Evolutionary conservation across 1,139 yeast genomes (phyloP).

Genomic region (Kurtzmaniella quercitrusa): DNA sequence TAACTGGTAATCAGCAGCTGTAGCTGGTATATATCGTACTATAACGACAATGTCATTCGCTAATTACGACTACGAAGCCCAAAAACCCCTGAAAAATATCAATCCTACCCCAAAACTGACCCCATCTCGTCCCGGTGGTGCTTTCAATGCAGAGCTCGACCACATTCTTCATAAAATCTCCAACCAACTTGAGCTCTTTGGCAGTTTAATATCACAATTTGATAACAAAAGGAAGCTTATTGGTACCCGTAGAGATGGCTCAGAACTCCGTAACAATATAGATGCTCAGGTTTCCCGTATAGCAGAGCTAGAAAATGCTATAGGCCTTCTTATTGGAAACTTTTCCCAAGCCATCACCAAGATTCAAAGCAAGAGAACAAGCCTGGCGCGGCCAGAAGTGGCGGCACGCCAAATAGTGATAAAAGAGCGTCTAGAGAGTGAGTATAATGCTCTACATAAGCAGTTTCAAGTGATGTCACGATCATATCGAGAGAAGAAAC

Average conservation of each 20-base stretch:
- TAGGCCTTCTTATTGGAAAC: conserved; percentile 26
- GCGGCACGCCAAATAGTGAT: conserved; percentile 37
- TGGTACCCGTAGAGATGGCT: conserved; percentile 54
- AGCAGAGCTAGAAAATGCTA: conserved; percentile 28
- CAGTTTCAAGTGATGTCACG: conserved; percentile 28
- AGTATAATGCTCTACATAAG: conserved; percentile 33
- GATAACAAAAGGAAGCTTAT: conserved; percentile 46
- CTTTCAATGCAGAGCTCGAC: conserved; percentile 22
- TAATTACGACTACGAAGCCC: conserved; percentile 55
- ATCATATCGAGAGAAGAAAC: conserved; percentile 30
- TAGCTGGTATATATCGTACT: too few relatives aligned
- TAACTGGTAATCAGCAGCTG: too few relatives aligned
- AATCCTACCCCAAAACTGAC: conserved; percentile 1
- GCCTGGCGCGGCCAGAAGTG: conserved; percentile 15
- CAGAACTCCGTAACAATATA: conserved; percentile 34
- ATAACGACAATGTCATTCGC: conserved; percentile 54
- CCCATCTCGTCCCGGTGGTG: neutral
- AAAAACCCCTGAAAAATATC: conserved; percentile 20
- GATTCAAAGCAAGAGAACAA: conserved; percentile 10
- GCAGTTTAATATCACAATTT: conserved; percentile 43
- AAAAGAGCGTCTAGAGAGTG: conserved; percentile 35
- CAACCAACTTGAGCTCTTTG: conserved; percentile 44
- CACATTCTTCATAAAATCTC: conserved; percentile 32
- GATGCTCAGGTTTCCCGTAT: conserved; percentile 28
- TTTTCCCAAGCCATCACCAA: conserved; percentile 31